Evolutionary conservation across 2,329 filamentous ascomycete genomes (phyloP).

Genomic region (Emergomyces orientalis): DNA sequence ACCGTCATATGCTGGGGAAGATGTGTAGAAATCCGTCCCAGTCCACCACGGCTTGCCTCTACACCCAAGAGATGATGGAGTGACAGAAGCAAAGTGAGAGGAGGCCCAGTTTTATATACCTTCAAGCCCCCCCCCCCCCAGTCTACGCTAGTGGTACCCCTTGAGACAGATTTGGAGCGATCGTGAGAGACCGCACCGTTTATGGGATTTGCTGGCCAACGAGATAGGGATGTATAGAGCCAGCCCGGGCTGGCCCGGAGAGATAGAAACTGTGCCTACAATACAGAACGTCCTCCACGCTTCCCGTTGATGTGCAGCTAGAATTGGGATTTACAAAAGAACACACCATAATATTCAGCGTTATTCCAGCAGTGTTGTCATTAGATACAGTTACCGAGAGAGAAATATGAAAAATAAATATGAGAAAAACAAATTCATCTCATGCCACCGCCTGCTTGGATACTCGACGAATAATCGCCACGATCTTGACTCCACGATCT

Average conservation of each 20-base stretch:
- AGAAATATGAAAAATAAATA: background rate
- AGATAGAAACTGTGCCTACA: constrained; percentile 1
- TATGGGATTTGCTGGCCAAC: background rate
- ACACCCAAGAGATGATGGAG: background rate
- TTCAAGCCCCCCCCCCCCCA: too few relatives aligned
- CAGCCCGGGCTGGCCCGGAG: background rate
- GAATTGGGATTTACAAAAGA: background rate
- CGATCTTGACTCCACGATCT: too few relatives aligned
- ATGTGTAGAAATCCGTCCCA: too few relatives aligned
- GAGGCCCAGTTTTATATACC: background rate
- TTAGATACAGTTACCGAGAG: background rate
- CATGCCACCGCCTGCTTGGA: background rate
- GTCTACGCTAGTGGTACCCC: background rate
- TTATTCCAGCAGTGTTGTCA: background rate
- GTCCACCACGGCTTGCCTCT: too few relatives aligned
- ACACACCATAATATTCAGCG: background rate
- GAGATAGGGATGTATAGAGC: constrained; percentile 2
- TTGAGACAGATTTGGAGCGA: background rate
- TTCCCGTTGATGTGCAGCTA: background rate
- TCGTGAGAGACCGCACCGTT: background rate
- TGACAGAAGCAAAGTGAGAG: background rate
- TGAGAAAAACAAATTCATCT: background rate
- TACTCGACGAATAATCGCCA: background rate
- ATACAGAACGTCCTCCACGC: background rate
- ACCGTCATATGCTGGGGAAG: too few relatives aligned